Base-by-base conservation (phyloP, 1,139 yeast genomes). In the Candida frijolesensis region DNA sequence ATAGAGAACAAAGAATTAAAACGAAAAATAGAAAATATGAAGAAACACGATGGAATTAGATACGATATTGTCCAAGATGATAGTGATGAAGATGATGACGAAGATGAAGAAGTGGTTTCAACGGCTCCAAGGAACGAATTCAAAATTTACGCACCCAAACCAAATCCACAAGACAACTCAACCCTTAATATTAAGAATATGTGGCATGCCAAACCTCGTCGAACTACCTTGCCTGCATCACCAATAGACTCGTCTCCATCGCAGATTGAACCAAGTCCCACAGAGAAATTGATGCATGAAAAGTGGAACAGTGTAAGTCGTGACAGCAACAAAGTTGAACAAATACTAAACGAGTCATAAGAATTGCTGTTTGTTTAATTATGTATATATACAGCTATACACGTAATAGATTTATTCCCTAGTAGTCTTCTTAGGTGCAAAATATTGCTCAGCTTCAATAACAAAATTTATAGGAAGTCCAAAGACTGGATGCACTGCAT, bases 401-500 rank as follows among this genome's bases (percentile, higher is more conserved):
- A 27, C 14, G 10, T 12, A 7, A 27, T 27, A 6, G 2, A 14
- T 7, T 16, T 27, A 40, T 19, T 32, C n/a, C 14, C 30, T 9
- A 14, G 16, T 15, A 6, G 12, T 12, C 3, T n/a, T 32, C 33
- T 32, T 32, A 14, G 19, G n/a, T 5, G 18, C 42, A 44, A 52
- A 52, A 30, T 45, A 34, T 11, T 47, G 18, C 34, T 29, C 40
- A 14, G 38, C 35, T 29, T 50, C 49, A 4, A 33, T 40, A 11
- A 48, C 49, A 41, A 38, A 48, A 10, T 47, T 29, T 9, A 53
- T 40, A 2, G 92, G 88, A 14, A 87, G 59, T 0, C 88, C 89
- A 65, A 84, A 85, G 0, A 87, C 72, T 0, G 95, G 95, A 60
- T 86, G 80, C 2, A 86, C 68, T 1, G 72, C 63, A 1, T 55